Conservation (phyloP, 106 monocot genomes). For the Alisma plantagoaquatica region DNA sequence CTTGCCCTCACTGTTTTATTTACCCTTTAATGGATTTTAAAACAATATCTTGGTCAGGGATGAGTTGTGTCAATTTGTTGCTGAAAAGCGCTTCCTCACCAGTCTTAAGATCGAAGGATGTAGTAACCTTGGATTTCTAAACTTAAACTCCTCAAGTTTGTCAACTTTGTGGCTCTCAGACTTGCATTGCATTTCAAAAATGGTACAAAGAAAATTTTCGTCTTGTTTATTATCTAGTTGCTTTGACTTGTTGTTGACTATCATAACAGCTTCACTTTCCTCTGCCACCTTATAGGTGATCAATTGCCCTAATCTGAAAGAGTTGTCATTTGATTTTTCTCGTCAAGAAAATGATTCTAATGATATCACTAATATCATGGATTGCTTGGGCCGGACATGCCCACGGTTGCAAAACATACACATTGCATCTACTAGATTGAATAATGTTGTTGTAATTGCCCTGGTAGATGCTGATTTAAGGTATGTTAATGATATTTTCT, state of each 20-base stretch:
- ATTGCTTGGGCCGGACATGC: constrained; percentile 63
- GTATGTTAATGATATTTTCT: constrained; percentile 37
- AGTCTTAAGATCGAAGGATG: constrained; percentile 77
- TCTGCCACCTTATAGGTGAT: constrained; percentile 27
- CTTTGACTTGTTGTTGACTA: neutral
- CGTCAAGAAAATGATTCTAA: constrained; percentile 85
- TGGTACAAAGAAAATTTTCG: constrained; percentile 23
- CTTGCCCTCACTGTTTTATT: too few relatives aligned
- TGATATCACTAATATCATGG: constrained; percentile 64
- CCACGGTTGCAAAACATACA: constrained; percentile 57
- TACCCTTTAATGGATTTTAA: too few relatives aligned
- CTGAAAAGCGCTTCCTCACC: constrained; percentile 73
- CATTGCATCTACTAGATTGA: constrained; percentile 59
- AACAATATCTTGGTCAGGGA: too few relatives aligned
- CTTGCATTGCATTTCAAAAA: constrained; percentile 67
- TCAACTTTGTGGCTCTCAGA: constrained; percentile 84
- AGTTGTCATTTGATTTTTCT: constrained; percentile 76
- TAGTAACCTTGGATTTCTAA: constrained; percentile 59
- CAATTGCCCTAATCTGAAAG: constrained; percentile 84
- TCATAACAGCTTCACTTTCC: neutral
- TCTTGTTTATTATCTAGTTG: neutral
- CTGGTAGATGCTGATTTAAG: constrained; percentile 67
- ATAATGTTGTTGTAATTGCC: constrained; percentile 80
- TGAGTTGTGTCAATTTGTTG: constrained; percentile 78
- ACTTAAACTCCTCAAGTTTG: constrained; percentile 65